These are phyloP conservation scores for Lecanicillium sp. DNA, from an alignment of 2,329 filamentous ascomycete species.

Conservation along the genomic window DNA sequence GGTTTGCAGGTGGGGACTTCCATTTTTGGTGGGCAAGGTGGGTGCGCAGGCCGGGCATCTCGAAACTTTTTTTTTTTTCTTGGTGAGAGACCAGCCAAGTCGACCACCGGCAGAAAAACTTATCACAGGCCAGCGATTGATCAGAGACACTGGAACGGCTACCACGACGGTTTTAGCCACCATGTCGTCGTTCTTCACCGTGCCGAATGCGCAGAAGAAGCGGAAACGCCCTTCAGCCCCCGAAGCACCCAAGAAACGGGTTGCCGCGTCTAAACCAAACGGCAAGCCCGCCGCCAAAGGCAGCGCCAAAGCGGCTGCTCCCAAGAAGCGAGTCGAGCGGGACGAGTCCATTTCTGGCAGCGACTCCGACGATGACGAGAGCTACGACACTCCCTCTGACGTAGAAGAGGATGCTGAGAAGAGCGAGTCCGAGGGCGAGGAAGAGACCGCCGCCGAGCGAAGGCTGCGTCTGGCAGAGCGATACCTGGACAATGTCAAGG, in stretches of 20 bases:
- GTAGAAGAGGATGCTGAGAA: constrained; percentile 35
- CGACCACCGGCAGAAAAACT: constrained; percentile 17
- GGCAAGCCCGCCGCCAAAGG: constrained; percentile 26
- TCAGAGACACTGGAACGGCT: too few relatives aligned
- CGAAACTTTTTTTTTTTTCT: constrained; percentile 32
- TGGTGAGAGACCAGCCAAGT: constrained; percentile 4
- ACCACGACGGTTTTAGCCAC: constrained; percentile 19
- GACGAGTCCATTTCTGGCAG: constrained; percentile 82
- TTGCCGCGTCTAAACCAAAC: constrained; percentile 37
- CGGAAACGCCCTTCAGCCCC: constrained; percentile 61
- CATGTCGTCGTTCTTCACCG: constrained; percentile 96
- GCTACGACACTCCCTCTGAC: constrained; percentile 28
- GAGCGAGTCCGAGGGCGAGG: constrained; percentile 48
- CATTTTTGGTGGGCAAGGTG: constrained; percentile 4
- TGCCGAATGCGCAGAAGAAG: constrained; percentile 81
- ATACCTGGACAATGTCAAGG: constrained; percentile 83
- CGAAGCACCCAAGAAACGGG: constrained; percentile 51
- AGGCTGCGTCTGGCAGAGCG: constrained; percentile 80
- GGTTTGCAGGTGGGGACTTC: constrained; percentile 9
- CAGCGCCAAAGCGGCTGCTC: constrained; percentile 25
- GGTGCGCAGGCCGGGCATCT: constrained; percentile 15
- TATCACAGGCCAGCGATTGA: constrained; percentile 14
- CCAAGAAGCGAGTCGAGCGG: constrained; percentile 39
- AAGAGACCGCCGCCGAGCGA: constrained; percentile 84
- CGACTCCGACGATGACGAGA: constrained; percentile 59